phyloP scores from a whole-genome alignment of 305 asterid species.

The Fraxinus greggii region DNA sequence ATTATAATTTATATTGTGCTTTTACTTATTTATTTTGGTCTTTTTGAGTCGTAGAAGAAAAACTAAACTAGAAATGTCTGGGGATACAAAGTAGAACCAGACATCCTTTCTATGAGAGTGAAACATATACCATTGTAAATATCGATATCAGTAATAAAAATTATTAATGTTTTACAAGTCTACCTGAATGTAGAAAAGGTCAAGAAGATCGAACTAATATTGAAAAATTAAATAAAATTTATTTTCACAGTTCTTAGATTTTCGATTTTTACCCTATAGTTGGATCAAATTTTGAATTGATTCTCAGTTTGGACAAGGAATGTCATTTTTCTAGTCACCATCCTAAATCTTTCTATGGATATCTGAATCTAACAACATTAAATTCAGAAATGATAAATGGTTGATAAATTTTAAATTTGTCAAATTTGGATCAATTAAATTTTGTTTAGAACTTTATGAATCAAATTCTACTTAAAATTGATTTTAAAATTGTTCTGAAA shows the following conservation, averaged over 20 bases:
- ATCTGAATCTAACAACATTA: not conserved
- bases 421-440: not conserved
- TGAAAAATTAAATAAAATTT: not conserved
- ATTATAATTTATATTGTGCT: not conserved
- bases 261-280: not conserved
- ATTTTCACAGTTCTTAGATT: not conserved
- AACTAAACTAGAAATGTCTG: slow-evolving; percentile 29
- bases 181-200: no score
- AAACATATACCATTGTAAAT: not conserved
- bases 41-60: not conserved
- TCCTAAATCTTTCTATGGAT: slow-evolving; percentile 17
- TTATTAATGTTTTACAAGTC: not conserved
- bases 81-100: slow-evolving; percentile 86
- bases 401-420: not conserved
- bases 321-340: slow-evolving; percentile 25
- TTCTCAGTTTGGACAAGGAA: not conserved
- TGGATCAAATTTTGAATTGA: not conserved
- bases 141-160: not conserved
- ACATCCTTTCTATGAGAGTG: slow-evolving; percentile 25
- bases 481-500: not conserved
- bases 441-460: not conserved
- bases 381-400: not conserved
- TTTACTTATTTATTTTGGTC: not conserved
- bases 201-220: not conserved
- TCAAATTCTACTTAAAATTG: not conserved